Base-by-base conservation (phyloP, 164 flowering plant genomes). In the Macadamia integrifolia region DNA sequence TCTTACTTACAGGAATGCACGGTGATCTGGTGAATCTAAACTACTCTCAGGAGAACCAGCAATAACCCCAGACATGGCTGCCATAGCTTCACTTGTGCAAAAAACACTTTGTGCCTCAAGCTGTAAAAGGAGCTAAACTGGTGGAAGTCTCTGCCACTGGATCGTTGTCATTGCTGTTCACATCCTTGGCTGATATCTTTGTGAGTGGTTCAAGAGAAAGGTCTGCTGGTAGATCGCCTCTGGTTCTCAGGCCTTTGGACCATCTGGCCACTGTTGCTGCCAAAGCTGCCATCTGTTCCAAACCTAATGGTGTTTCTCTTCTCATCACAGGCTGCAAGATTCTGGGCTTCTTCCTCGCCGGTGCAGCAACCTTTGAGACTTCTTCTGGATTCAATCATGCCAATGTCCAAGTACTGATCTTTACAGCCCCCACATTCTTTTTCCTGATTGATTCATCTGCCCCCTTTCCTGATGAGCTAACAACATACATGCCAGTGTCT, bases 11-110 rank as follows among this genome's bases (percentile, higher is more conserved):
- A 23, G 23, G 23, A 23, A 23, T 23, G 23, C 23, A 23, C 0
- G 23, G 23, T 23, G 75, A 68, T 91, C 97, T 3, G 97, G 98
- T 1, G 98, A 93, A 55, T 82, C 92, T 69, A 87, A 66, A 75
- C 98, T 93, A 77, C 98, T 93, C 52, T 93, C 98, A 6, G 97
- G 97, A 30, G 98, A 93, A 73, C 93, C 87, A 44, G 83, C 82
- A 60, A 82, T 85, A 62, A 79, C 73, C 15, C 76, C 81, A 46
- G 76, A 70, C 1, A 87, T 68, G 64, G 81, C 76, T 55, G 88
- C 82, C 86, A 85, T 82, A 52, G 92, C 86, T 58, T 74, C 78
- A 75, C 93, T 88, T 61, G 92, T 83, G 40, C 85, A 82, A 71
- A 90, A 90, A 59, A 89, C 95, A 73, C 92, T 89, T 52, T 87